Evolutionary conservation across 2,329 filamentous ascomycete genomes (phyloP).

Genomic region (Leptographium wingfieldii): DNA sequence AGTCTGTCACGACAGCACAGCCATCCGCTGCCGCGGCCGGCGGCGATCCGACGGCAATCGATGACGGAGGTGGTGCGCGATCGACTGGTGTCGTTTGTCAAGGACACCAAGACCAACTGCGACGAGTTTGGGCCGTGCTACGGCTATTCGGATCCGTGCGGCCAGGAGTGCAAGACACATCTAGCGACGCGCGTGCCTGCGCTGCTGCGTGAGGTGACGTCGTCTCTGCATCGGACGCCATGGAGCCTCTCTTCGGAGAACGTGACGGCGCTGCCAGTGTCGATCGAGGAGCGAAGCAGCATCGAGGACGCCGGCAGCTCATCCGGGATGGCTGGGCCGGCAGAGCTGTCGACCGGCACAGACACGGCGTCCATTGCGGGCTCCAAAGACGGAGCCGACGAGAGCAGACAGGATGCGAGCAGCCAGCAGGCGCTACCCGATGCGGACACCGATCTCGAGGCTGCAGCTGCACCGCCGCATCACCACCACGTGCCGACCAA

Average conservation of each 20-base stretch:
- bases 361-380: too few species aligned
- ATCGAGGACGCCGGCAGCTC: neutral
- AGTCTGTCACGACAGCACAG: neutral
- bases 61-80: slow-evolving; percentile 38
- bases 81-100: slow-evolving; percentile 51
- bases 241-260: too few species aligned
- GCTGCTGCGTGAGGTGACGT: neutral
- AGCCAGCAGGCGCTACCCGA: neutral
- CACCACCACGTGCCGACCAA: slow-evolving; percentile 95
- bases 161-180: slow-evolving; percentile 53
- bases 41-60: slow-evolving; percentile 33
- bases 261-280: neutral
- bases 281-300: neutral
- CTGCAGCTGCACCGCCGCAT: slow-evolving; percentile 33
- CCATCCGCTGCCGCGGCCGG: neutral
- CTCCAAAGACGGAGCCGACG: neutral
- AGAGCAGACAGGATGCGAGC: neutral
- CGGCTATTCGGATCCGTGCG: slow-evolving; percentile 53
- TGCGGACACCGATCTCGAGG: slow-evolving; percentile 6
- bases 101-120: slow-evolving; percentile 50
- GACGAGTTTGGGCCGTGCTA: slow-evolving; percentile 49
- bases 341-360: too few species aligned
- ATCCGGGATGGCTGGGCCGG: neutral
- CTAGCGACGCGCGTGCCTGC: slow-evolving; percentile 27
- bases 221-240: neutral